phyloP scores from a whole-genome alignment of 805 yeast species.

The Wickerhamomyces mucosus region DNA sequence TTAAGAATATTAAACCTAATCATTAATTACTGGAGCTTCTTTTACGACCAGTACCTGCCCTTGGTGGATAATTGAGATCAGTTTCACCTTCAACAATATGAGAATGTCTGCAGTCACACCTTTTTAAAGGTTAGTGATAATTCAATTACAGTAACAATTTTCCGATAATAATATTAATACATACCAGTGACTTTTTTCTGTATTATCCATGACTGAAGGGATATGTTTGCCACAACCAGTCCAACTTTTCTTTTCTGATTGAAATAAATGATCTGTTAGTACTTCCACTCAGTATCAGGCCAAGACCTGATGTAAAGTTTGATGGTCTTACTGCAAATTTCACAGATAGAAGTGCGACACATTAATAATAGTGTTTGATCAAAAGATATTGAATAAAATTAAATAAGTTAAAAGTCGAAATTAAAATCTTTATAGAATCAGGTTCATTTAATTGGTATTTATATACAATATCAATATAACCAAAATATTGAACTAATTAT shows the following conservation, averaged over 20 bases:
- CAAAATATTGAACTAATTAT: no score
- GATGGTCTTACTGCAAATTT: slow-evolving; percentile 17
- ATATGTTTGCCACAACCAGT: slow-evolving; percentile 55
- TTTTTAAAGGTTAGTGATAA: slow-evolving; percentile 1
- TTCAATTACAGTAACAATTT: background rate
- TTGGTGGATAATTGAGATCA: slow-evolving; percentile 43
- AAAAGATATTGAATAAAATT: no score
- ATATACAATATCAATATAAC: no score
- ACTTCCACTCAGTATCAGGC: background rate
- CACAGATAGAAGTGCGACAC: slow-evolving; percentile 20
- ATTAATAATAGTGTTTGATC: slow-evolving; percentile 3
- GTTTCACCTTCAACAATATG: slow-evolving; percentile 25
- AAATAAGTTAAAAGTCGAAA: no score
- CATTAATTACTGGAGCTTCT: no score
- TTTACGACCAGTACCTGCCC: slow-evolving; percentile 53
- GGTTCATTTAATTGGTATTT: no score
- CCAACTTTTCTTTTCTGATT: slow-evolving; percentile 43
- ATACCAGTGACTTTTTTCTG: slow-evolving; percentile 30
- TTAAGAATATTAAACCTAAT: no score
- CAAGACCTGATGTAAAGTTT: no score
- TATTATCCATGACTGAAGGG: slow-evolving; percentile 41
- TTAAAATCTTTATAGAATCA: no score
- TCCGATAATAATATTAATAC: no score
- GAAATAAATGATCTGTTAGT: slow-evolving; percentile 3
- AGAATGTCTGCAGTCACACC: slow-evolving; percentile 39